phyloP scores from a whole-genome alignment of 768 basidiomycete genomes.

The Rubroboletus satanas region DNA sequence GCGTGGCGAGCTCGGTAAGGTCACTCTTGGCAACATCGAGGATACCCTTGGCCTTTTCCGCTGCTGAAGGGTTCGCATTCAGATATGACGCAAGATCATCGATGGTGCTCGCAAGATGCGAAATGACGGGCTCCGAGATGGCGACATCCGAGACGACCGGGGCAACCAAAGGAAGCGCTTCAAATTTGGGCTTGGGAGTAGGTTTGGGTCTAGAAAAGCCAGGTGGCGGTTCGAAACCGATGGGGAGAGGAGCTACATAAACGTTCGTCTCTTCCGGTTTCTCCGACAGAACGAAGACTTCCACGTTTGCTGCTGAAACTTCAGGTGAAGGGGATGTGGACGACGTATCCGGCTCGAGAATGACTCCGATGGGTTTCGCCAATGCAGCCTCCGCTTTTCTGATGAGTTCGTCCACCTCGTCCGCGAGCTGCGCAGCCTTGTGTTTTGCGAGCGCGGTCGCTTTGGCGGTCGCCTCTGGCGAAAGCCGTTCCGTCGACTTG shows the following conservation, averaged over 20 bases:
- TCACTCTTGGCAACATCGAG: constrained; percentile 80
- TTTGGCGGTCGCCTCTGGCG: constrained; percentile 30
- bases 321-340: constrained; percentile 28
- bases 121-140: constrained; percentile 85
- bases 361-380: constrained; percentile 36
- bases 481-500: constrained; percentile 32
- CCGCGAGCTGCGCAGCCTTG: constrained; percentile 48
- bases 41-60: constrained; percentile 65
- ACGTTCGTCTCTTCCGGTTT: constrained; percentile 28
- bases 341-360: constrained; percentile 23
- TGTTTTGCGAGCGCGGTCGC: constrained; percentile 42
- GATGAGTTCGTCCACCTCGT: constrained; percentile 66
- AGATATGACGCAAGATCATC: constrained; percentile 87
- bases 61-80: constrained; percentile 64
- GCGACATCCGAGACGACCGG: constrained; percentile 71
- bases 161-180: constrained; percentile 71
- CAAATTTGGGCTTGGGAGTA: constrained; percentile 36
- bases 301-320: constrained; percentile 22
- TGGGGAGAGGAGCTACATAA: constrained; percentile 74
- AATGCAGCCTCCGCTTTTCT: constrained; percentile 71
- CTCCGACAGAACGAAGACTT: constrained; percentile 25
- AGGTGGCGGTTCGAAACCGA: constrained; percentile 92
- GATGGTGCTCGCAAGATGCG: constrained; percentile 88
- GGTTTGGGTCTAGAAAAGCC: constrained; percentile 70
- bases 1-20: constrained; percentile 68